Conservation (phyloP, 805 yeast genomes). For the Candida incommunis region DNA sequence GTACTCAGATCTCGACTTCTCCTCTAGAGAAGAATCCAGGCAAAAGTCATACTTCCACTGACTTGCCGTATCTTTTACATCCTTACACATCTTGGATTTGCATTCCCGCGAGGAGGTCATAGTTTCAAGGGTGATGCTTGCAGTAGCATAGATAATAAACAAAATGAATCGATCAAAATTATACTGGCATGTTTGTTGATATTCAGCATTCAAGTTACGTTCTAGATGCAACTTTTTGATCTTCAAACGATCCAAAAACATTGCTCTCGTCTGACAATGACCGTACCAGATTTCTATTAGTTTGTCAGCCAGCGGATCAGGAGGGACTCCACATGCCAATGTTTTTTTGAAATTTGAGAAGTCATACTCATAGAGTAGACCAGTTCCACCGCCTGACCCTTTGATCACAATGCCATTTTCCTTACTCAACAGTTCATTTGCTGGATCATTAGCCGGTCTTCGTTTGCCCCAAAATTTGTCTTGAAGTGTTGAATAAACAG, state of each 20-base stretch:
- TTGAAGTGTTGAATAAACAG: background rate
- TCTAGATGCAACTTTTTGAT: background rate
- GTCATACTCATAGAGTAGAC: background rate
- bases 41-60: too few relatives aligned
- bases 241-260: background rate
- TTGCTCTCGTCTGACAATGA: background rate
- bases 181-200: background rate
- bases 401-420: background rate
- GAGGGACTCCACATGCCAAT: background rate
- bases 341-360: background rate
- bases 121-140: background rate
- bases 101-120: background rate
- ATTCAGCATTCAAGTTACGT: background rate
- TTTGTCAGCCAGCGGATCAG: background rate
- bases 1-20: background rate
- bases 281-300: background rate
- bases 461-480: background rate
- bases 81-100: too few relatives aligned
- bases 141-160: background rate
- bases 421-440: background rate
- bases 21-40: background rate
- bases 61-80: background rate
- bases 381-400: background rate
- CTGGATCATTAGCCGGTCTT: background rate
- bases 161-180: background rate